Evolutionary conservation across 352 stramenopile genomes (phyloP), one percentile per base, ranked within the genome.

Genomic region (Plasmopara muralis): DNA sequence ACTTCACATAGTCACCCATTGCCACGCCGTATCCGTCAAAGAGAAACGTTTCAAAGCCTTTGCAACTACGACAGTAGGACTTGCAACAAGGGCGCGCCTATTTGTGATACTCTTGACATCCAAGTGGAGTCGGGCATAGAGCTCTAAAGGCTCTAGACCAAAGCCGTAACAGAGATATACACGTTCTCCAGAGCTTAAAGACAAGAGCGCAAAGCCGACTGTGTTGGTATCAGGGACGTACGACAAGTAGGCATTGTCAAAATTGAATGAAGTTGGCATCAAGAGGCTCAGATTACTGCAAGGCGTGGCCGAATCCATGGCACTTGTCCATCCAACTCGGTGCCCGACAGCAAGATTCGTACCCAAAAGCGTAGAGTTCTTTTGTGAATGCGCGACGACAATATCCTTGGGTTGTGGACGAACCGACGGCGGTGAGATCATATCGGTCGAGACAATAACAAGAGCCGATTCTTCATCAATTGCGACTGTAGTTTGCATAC

Each of bases 131-230:
- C 56, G n/a, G n/a, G n/a, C 41, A 12, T 43, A 86, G 6, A 88
- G 33, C 41, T 79, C 77, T 13, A 79, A 62, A 0, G 77, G 77
- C 38, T 88, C 77, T 2, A 49, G 60, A 0, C 64, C 74, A 52
- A 83, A 88, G 0, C 77, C 75, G 50, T 88, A 88, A 50, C 77
- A 88, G 3, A 88, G 31, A 38, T 73, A 81, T 6, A 84, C 60
- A 7, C 77, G 71, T 12, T 72, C 57, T 15, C 77, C 77, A 4
- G 74, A 86, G 15, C 62, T 83, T 13, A 83, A 47, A 0, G 60
- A n/a, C 5, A 69, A 58, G 12, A 88, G 43, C 6, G 70, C 51
- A 4, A 84, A 67, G 0, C 64, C 56, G 28, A 84, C 63, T 10
- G 70, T 63, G 10, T 53, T 68, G 1, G 28, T n/a, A 12, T 43